Evolutionary conservation across 352 stramenopile species (phyloP), one percentile per base, ranked within the genome.

Genomic region (Phytophthora multivora): DNA sequence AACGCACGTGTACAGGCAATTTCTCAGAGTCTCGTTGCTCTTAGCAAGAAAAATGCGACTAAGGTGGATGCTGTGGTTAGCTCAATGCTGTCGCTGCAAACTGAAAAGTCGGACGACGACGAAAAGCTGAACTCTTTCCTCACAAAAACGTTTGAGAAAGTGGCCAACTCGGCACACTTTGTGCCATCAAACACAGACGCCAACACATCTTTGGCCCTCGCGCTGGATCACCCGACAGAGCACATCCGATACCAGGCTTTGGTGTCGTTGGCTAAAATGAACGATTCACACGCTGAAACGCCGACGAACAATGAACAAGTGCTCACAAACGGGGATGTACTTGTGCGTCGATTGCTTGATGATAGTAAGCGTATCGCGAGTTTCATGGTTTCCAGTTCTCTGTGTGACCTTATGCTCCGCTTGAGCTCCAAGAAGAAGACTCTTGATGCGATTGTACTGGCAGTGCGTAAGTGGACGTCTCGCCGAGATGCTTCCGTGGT

Each of bases 141-240:
- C 11, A 71, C 75, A 16, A 69, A 73, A 23, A 91, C 86, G 23
- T 92, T 94, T 57, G 65, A 79, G 16, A 80, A 82, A 35, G 70
- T 94, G 7, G 71, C 86, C 4, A 90, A 91, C 59, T 92, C 86
- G 47, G 80, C 86, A 8, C 83, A 91, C 54, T 94, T 92, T 63
- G 57, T 94, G 48, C 81, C 83, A 11, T 82, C 76, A 1, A 71
- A 63, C 26, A 73, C 69, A 5, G 75, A 89, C 45, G 80, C 80
- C n/a, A 86, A 77, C 53, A 94, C 83, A 25, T 93, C 86, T 6
- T 55, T 96, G 6, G 75, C 86, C 5, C 69, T 94, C 4, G 85
- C 88, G 11, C 60, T 96, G 13, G 88, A 96, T 55, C 86, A 94
- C 50, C 79, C 84, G 41, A 92, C 72, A 8, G 85, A 88, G 48